Evolutionary conservation across 2,329 filamentous ascomycete species (phyloP), one percentile per base, ranked within the genome.

Genomic region (Xylaria sp.): DNA sequence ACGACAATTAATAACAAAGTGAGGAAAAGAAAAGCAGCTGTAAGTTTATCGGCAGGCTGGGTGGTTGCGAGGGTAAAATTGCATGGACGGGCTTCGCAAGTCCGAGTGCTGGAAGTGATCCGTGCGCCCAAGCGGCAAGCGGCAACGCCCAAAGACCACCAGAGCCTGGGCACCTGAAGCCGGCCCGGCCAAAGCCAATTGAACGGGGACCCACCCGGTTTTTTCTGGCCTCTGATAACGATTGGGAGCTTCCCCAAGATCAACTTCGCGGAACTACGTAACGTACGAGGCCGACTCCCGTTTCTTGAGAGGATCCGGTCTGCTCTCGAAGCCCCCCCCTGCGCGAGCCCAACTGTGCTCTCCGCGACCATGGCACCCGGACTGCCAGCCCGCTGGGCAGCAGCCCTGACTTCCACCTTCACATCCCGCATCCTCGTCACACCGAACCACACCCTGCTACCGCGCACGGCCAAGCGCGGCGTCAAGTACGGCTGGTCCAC

Each of bases 401-500:
- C 65, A 69, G 74, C 71, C 71, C 73, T 72, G 63, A 70, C 65
- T 52, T 60, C 66, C 70, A 69, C 63, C 59, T 60, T 62, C 63
- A 63, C 66, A 58, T 66, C 68, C 58, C 68, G 68, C 57, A 37
- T 71, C 66, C 74, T 74, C 64, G 49, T 69, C 65, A 68, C 67
- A 65, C 65, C 65, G 51, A 70, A 65, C 60, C 72, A 75, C 62
- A 72, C 76, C 57, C 73, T 80, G 63, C 76, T 82, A 67, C 76
- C 79, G 53, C 76, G 75, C 57, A 78, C 75, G 39, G 68, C 76
- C 59, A 72, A 70, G 63, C 80, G 80, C 70, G 76, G 79, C 70
- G 78, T 84, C 69, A 80, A 83, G 63, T 80, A 83, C 70, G 85
- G 85, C 69, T 88, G 85, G 85, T 79, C 77, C 58, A 87, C 84